Evolutionary conservation across 345 rosid species (phyloP).

Genomic region (Kernera saxatilis): DNA sequence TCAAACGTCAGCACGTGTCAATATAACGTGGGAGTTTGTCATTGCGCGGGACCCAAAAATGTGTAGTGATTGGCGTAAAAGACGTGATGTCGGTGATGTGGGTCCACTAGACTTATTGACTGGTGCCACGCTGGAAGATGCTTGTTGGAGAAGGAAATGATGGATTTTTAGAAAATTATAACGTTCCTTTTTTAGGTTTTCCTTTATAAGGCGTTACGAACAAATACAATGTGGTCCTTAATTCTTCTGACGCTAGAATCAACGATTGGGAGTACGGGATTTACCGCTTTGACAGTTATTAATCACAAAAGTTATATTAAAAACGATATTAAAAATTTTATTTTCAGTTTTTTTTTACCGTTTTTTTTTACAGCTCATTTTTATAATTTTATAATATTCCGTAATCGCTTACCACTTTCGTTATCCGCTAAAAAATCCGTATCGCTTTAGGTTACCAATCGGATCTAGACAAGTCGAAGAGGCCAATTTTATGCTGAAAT

Average conservation of each 20-base stretch:
- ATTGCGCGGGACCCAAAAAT: constrained; percentile 11
- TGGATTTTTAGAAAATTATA: not conserved
- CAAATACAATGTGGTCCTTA: not conserved
- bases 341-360: too few species aligned
- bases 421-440: too few species aligned
- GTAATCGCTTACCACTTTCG: too few species aligned
- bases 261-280: not conserved
- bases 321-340: too few species aligned
- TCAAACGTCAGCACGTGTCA: not conserved
- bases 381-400: too few species aligned
- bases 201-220: not conserved
- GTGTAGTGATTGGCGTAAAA: constrained; percentile 19
- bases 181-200: not conserved
- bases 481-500: too few species aligned
- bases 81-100: constrained; percentile 29
- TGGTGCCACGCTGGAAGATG: constrained; percentile 3
- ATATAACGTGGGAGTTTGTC: constrained; percentile 7
- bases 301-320: too few species aligned
- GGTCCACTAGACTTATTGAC: constrained; percentile 16
- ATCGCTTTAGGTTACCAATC: too few species aligned
- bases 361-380: too few species aligned
- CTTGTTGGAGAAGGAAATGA: constrained; percentile 2
- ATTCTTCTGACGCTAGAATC: not conserved
- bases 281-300: too few species aligned
- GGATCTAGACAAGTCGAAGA: too few species aligned